Percentiles rank a stretch among this genome's conserved stretches.
These are phyloP conservation scores for Antarctomyces pellizariae DNA, from an alignment of 495 filamentous ascomycete genomes.

Conservation along the genomic window DNA sequence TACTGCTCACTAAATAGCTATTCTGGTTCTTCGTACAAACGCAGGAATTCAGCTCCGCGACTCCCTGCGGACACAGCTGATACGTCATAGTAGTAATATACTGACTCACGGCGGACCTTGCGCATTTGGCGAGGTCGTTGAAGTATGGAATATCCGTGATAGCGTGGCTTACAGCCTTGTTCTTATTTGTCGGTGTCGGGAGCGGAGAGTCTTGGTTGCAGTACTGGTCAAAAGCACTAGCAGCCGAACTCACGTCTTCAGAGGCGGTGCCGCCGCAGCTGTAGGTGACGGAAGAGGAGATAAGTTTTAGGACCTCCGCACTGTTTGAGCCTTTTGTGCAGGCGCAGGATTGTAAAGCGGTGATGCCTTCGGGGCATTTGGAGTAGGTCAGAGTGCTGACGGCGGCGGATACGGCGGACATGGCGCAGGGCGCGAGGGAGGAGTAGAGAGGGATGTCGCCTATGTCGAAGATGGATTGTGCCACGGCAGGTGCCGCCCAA, in stretches of 20 bases:
- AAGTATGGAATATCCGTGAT: conserved; percentile 24
- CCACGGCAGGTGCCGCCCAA: no score
- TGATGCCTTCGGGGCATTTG: conserved; percentile 17
- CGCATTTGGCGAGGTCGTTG: conserved; percentile 21
- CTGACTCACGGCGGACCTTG: conserved; percentile 17
- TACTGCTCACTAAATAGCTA: conserved; percentile 14
- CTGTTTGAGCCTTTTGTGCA: conserved; percentile 24
- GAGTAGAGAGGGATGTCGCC: conserved; percentile 3
- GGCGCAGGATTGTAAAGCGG: conserved; percentile 21
- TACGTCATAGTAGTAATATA: conserved; percentile 17
- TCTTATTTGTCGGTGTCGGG: conserved; percentile 16
- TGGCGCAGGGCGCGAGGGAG: conserved; percentile 20
- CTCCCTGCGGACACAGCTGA: conserved; percentile 16
- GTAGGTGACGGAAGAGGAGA: conserved; percentile 17
- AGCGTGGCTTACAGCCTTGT: conserved; percentile 15
- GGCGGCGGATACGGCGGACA: conserved; percentile 17
- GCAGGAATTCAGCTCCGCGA: conserved; percentile 20
- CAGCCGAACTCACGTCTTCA: conserved; percentile 21
- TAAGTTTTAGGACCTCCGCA: conserved; percentile 1
- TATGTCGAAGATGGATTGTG: no score
- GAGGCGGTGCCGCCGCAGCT: conserved; percentile 19
- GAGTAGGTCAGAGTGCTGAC: conserved; percentile 18
- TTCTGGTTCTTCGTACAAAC: conserved; percentile 24
- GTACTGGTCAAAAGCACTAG: conserved; percentile 20
- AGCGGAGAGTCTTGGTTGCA: conserved; percentile 18